Evolutionary conservation across 2,329 filamentous ascomycete species (phyloP).

Genomic region (Achaetomium macrosporum): DNA sequence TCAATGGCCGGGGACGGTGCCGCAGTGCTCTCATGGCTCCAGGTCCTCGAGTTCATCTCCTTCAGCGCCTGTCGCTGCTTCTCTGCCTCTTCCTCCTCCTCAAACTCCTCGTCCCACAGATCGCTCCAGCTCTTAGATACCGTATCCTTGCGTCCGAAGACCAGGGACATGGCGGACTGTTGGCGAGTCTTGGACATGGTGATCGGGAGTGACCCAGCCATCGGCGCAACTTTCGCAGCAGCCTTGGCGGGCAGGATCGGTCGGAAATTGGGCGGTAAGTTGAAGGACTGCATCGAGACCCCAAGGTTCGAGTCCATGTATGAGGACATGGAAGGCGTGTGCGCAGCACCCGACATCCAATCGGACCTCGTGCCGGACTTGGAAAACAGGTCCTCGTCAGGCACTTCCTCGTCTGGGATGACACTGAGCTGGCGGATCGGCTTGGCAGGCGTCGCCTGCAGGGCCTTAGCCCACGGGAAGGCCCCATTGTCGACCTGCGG

Average conservation of each 20-base stretch:
- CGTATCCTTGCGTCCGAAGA: constrained; percentile 71
- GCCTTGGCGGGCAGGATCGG: constrained; percentile 40
- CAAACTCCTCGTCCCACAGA: constrained; percentile 88
- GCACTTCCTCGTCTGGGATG: constrained; percentile 75
- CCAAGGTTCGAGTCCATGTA: constrained; percentile 78
- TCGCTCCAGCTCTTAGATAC: constrained; percentile 99
- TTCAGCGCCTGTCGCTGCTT: constrained; percentile 56
- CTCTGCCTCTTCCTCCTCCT: constrained; percentile 62
- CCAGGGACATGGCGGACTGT: constrained; percentile 64
- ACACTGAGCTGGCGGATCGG: constrained; percentile 76
- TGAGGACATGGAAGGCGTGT: constrained; percentile 78
- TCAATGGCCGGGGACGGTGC: constrained; percentile 28
- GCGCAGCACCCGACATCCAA: constrained; percentile 72
- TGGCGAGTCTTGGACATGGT: constrained; percentile 70
- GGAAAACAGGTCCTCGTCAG: constrained; percentile 79
- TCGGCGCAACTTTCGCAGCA: constrained; percentile 49
- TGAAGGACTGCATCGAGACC: constrained; percentile 71
- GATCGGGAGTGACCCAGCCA: constrained; percentile 69
- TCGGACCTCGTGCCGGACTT: constrained; percentile 66
- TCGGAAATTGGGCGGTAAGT: constrained; percentile 39
- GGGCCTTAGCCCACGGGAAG: constrained; percentile 91
- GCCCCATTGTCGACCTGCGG: constrained; percentile 73
- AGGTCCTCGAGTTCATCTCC: constrained; percentile 67
- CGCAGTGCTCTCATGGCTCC: constrained; percentile 68
- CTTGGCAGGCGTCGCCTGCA: constrained; percentile 69